Percentiles rank a stretch among this genome's conserved stretches.
phyloP scores from a whole-genome alignment of 2,329 filamentous ascomycete species.

The Metarhizium brunneum region DNA sequence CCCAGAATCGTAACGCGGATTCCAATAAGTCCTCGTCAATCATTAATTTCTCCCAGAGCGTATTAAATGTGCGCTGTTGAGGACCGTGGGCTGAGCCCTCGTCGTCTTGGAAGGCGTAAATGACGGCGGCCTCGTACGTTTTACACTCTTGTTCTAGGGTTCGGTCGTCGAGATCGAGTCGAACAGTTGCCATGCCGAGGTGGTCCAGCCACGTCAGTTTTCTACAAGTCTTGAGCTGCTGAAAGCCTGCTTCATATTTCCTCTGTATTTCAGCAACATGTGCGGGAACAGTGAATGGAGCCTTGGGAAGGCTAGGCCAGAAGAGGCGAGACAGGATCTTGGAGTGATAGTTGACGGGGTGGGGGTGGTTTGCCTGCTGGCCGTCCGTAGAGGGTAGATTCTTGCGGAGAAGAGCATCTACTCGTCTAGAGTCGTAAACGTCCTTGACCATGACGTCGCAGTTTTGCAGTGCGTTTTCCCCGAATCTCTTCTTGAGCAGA shows the following conservation, averaged over 20 bases:
- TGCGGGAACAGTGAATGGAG: constrained; percentile 55
- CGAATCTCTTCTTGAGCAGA: constrained; percentile 80
- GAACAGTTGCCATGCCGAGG: constrained; percentile 69
- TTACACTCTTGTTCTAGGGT: constrained; percentile 62
- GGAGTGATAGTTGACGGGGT: constrained; percentile 50
- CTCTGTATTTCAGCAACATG: constrained; percentile 52
- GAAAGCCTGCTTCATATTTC: constrained; percentile 67
- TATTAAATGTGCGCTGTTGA: constrained; percentile 36
- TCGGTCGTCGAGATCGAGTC: constrained; percentile 76
- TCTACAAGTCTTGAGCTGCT: constrained; percentile 69
- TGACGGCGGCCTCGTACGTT: constrained; percentile 80
- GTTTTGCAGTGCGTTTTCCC: constrained; percentile 75
- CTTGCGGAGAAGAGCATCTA: constrained; percentile 59
- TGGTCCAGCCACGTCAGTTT: constrained; percentile 85
- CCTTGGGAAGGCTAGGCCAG: constrained; percentile 75
- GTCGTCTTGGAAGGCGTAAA: constrained; percentile 65
- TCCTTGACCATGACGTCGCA: constrained; percentile 98
- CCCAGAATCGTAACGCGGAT: constrained; percentile 62
- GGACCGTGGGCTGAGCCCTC: constrained; percentile 24
- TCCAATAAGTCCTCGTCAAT: constrained; percentile 68
- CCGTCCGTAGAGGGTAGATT: constrained; percentile 14
- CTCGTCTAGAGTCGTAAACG: constrained; percentile 69
- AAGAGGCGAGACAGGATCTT: constrained; percentile 88
- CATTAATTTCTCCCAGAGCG: constrained; percentile 48
- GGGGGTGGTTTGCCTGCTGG: constrained; percentile 7